These are phyloP conservation scores for Yarrowia porcina DNA, from an alignment of 805 yeast genomes.

Conservation along the genomic window DNA sequence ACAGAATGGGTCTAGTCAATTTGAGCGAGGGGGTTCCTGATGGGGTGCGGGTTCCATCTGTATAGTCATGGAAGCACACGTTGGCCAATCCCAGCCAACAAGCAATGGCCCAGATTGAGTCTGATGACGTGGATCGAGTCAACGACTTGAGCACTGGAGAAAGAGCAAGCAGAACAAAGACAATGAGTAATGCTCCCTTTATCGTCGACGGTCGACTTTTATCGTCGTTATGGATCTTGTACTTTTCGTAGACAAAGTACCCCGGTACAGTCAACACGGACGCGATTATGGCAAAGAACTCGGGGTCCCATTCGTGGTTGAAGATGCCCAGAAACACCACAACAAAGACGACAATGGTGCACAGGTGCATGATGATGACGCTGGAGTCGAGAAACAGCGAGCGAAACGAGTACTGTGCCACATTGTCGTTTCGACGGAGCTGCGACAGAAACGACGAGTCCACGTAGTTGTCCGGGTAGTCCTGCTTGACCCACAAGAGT, in stretches of 20 bases:
- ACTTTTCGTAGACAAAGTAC: slow-evolving; percentile 32
- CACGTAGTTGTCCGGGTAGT: slow-evolving; percentile 89
- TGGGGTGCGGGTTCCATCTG: slow-evolving; percentile 29
- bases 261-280: slow-evolving; percentile 36
- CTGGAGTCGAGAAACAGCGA: slow-evolving; percentile 70
- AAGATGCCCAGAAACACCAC: slow-evolving; percentile 62
- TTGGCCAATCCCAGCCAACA: slow-evolving; percentile 73
- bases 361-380: slow-evolving; percentile 61
- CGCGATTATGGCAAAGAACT: slow-evolving; percentile 34
- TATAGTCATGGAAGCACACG: slow-evolving; percentile 62
- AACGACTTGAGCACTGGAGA: slow-evolving; percentile 89
- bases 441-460: slow-evolving; percentile 78
- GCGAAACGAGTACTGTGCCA: slow-evolving; percentile 59
- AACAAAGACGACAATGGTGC: slow-evolving; percentile 60
- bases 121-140: slow-evolving; percentile 84
- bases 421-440: slow-evolving; percentile 71
- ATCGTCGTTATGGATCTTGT: slow-evolving; percentile 15
- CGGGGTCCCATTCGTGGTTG: slow-evolving; percentile 35
- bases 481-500: slow-evolving; percentile 77
- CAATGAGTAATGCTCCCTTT: slow-evolving; percentile 66
- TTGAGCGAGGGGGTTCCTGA: slow-evolving; percentile 29
- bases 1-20: slow-evolving; percentile 48
- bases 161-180: slow-evolving; percentile 66
- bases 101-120: slow-evolving; percentile 91
- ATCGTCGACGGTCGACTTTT: slow-evolving; percentile 37